Base-by-base conservation (phyloP, 495 filamentous ascomycete genomes). In the Echria macrotheca region DNA sequence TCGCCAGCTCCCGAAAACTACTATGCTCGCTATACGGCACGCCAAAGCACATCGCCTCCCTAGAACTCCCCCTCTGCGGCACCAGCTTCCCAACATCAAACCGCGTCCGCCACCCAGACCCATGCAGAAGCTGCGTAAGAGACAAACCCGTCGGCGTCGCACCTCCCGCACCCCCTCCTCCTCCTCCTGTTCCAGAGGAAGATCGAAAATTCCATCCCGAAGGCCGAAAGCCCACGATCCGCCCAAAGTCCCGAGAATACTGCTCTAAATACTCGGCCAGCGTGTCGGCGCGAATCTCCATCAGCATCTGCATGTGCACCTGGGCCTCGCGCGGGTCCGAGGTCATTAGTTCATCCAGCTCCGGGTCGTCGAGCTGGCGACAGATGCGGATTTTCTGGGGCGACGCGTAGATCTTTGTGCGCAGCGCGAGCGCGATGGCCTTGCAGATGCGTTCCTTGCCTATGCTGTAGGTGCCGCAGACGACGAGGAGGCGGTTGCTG, bases 11-110 rank as follows among this genome's bases (percentile, higher is more conserved):
- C 17, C 93, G 72, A 60, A 98, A 98, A 35, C 83, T 89, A 64
- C 86, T 91, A 57, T 98, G 93, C 69, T 98, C 93, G 44, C 83
- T 88, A 60, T 98, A 98, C 32, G 93, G 93, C 18, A 97, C 93
- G 10, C 85, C 89, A 53, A 88, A 96, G 57, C 88, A 94, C 49
- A 81, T 82, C 18, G 85, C 83, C 49, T 86, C 81, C 36, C 74
- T 72, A 18, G 85, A 85, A 61, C 82, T 85, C 4, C 93, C 94
- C 1, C 89, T 75, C 69, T 91, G 83, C 1, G 89, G 84, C 8
- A 78, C 73, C 18, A 98, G 69, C 35, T 95, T 82, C 4, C 65
- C 44, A 33, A 74, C 73, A 0, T 69, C 69, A 57, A 86, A 97
- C 8, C 73, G 66, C 4, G 80, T 79, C 50, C 80, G 77, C 90